phyloP scores from a whole-genome alignment of 2,329 filamentous ascomycete species.

The Trichoderma koningii region DNA sequence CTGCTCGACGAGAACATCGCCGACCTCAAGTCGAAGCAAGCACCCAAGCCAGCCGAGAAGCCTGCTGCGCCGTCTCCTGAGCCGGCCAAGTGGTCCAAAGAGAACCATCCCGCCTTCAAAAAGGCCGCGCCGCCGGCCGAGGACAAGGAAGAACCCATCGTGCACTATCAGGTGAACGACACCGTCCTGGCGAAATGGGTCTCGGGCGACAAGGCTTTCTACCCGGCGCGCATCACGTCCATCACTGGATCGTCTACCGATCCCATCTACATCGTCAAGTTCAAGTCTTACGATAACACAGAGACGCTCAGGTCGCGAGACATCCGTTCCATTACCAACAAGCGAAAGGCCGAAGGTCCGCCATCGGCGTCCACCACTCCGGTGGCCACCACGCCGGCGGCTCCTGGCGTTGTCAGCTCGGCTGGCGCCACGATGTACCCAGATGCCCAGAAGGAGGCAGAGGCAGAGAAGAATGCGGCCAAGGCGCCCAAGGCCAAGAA shows the following conservation, averaged over 20 bases:
- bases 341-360: slow-evolving; percentile 83
- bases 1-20: slow-evolving; percentile 78
- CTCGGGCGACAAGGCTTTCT: slow-evolving; percentile 85
- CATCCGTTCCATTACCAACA: slow-evolving; percentile 76
- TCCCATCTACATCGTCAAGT: slow-evolving; percentile 92
- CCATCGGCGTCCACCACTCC: slow-evolving; percentile 48
- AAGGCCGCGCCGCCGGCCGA: slow-evolving; percentile 48
- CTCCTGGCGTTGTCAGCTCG: slow-evolving; percentile 52
- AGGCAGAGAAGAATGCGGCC: slow-evolving; percentile 64
- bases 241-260: slow-evolving; percentile 90
- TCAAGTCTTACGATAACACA: slow-evolving; percentile 85
- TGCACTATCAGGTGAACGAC: slow-evolving; percentile 82
- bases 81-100: slow-evolving; percentile 75
- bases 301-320: slow-evolving; percentile 82
- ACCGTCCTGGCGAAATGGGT: slow-evolving; percentile 88
- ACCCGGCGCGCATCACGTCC: slow-evolving; percentile 88
- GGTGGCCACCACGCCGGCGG: slow-evolving; percentile 43
- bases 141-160: slow-evolving; percentile 57
- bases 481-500: slow-evolving; percentile 83
- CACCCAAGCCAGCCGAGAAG: slow-evolving; percentile 44
- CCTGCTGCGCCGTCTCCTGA: slow-evolving; percentile 42
- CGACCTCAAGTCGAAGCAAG: slow-evolving; percentile 65
- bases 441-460: slow-evolving; percentile 62
- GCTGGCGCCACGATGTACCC: slow-evolving; percentile 60
- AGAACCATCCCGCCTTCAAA: slow-evolving; percentile 77